phyloP scores from a whole-genome alignment of 139 green algal species.

The Spirogloea muscicola region DNA sequence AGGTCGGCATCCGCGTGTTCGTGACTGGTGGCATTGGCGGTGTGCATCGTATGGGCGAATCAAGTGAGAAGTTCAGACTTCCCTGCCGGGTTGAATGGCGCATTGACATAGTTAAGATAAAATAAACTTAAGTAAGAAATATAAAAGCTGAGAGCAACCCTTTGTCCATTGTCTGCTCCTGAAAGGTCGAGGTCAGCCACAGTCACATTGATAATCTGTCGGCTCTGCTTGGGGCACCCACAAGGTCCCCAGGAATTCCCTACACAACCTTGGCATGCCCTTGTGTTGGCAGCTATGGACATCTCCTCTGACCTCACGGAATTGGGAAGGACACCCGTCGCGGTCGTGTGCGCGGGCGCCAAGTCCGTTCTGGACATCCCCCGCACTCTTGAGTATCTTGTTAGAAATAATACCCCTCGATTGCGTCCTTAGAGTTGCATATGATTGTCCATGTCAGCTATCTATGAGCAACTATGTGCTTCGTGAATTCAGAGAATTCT shows the following conservation, averaged over 20 bases:
- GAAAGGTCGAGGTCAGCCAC: too few species aligned
- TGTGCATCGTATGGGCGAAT: conserved; percentile 75
- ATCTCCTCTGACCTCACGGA: conserved; percentile 80
- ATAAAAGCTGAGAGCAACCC: too few species aligned
- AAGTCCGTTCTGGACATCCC: conserved; percentile 97
- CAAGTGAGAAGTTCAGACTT: conserved; percentile 50
- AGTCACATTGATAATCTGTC: too few species aligned
- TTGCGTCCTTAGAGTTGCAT: not conserved
- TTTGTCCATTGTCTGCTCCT: too few species aligned
- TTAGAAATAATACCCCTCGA: too few species aligned
- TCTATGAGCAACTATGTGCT: not conserved
- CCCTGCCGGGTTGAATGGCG: too few species aligned
- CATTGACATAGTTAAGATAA: too few species aligned
- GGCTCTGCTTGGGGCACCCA: too few species aligned
- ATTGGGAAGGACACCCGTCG: conserved; percentile 79
- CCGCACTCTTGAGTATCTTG: conserved; percentile 85
- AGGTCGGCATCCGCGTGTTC: conserved; percentile 76
- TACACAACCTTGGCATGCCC: too few species aligned
- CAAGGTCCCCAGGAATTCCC: too few species aligned
- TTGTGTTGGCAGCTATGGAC: conserved; percentile 77
- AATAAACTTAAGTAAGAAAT: too few species aligned
- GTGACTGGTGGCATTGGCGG: conserved; percentile 78
- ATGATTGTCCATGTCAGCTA: not conserved
- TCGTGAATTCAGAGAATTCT: too few species aligned
- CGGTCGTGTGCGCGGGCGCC: conserved; percentile 91